Conservation (phyloP, 306 rosid species). For the Corylus avellana region DNA sequence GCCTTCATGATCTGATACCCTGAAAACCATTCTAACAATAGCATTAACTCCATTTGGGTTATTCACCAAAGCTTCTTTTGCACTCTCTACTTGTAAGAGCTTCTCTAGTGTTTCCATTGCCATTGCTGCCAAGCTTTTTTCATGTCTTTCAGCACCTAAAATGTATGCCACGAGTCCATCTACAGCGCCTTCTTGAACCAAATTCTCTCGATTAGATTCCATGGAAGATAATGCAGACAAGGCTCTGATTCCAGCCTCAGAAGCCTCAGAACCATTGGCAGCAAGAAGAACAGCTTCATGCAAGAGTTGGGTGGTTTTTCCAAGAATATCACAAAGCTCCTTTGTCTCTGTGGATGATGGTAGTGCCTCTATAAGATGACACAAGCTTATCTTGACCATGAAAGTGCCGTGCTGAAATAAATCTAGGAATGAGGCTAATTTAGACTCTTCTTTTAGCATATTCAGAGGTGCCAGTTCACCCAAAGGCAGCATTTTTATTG, state of each 20-base stretch:
- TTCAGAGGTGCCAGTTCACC: constrained; percentile 46
- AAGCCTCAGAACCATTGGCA: constrained; percentile 35
- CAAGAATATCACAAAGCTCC: constrained; percentile 44
- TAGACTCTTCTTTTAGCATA: constrained; percentile 48
- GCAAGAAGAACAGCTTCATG: constrained; percentile 39
- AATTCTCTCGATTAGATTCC: constrained; percentile 42
- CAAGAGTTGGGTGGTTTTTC: constrained; percentile 41
- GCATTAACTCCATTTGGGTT: constrained; percentile 44
- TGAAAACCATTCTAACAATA: constrained; percentile 66
- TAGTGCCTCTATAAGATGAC: constrained; percentile 51
- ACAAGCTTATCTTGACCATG: constrained; percentile 47
- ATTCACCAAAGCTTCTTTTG: constrained; percentile 48
- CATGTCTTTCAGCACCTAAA: constrained; percentile 39
- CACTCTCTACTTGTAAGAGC: constrained; percentile 52
- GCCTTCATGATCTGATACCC: constrained; percentile 64
- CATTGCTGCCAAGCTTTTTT: constrained; percentile 36
- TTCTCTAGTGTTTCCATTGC: constrained; percentile 60
- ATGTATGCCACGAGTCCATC: constrained; percentile 58
- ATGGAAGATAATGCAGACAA: constrained; percentile 48
- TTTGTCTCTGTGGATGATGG: constrained; percentile 46
- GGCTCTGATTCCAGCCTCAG: constrained; percentile 62
- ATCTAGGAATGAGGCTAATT: constrained; percentile 34
- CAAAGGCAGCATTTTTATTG: constrained; percentile 42
- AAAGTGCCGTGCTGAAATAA: constrained; percentile 51
- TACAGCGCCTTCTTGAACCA: constrained; percentile 56